Evolutionary conservation across 257 asterid genomes (phyloP), one percentile per base, ranked within the genome.

Genomic region (Cynanchum wilfordii): DNA sequence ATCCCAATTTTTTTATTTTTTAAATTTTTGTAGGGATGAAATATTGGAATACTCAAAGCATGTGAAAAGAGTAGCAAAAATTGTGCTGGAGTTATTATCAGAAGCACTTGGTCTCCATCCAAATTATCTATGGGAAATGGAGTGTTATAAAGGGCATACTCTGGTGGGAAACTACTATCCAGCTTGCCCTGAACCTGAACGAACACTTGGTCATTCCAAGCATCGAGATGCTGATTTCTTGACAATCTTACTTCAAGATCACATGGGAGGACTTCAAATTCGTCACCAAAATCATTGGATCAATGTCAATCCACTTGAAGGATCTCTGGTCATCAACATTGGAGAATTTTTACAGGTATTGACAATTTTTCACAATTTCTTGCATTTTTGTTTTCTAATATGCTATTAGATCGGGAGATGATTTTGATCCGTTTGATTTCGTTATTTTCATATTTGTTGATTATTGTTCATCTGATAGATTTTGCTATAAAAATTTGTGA

Each of bases 61-160:
- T 47, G 16, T 47, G 11, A 50, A 5, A 63, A 62, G 44, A 64
- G 71, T 73, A 0, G 77, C 64, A 51, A 12, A 36, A 3, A 45
- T 7, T 49, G 1, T 73, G 58, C 52, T 64, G 55, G 71, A 73
- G 58, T 4, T 73, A 73, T 49, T 73, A 4, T 56, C 77, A 5
- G 71, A 45, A 49, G 77, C 71, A 2, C 77, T 73, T 64, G 77
- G 77, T 0, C 77, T 73, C 25, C 15, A 64, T 12, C 50, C 55
- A 15, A 51, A 36, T 49, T 33, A 73, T 51, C 65, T 73, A 3
- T 33, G 9, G 10, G 71, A 64, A 1, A 63, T 73, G 54, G 65
- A 73, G 13, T 73, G 71, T 22, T 62, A 47, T 8, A 51, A 29
- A 15, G 77, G 71, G 40, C 63, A 62, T 4, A 50, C 51, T 13